A percentile compares a stretch with the other conserved stretches of the same genome.
Conservation (phyloP, 2,329 filamentous ascomycete genomes). For the Penicillium oxalicum region DNA sequence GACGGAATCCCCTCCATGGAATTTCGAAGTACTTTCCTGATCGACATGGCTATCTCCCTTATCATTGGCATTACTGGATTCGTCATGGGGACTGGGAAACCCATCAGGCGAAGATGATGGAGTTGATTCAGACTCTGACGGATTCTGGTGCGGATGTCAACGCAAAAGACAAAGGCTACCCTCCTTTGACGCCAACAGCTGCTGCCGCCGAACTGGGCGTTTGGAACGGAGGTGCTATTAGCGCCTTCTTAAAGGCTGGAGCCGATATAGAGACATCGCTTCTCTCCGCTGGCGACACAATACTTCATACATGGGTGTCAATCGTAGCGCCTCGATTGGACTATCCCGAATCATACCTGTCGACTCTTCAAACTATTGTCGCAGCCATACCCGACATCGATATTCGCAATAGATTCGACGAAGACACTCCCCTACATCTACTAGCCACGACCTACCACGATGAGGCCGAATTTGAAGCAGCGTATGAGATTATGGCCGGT, state of each 20-base stretch:
- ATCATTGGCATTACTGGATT: constrained; percentile 29
- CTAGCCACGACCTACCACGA: constrained; percentile 17
- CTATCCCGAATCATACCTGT: constrained; percentile 20
- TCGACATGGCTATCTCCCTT: constrained; percentile 20
- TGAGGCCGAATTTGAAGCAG: constrained; percentile 21
- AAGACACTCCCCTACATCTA: constrained; percentile 21
- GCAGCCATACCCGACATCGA: constrained; percentile 13
- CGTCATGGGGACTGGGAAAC: constrained; percentile 23
- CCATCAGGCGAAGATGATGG: constrained; percentile 14
- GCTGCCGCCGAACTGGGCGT: constrained; percentile 19
- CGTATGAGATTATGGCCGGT: constrained; percentile 17
- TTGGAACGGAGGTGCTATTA: constrained; percentile 21
- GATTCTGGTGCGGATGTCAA: background rate
- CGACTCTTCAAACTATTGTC: constrained; percentile 14
- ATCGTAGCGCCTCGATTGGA: constrained; percentile 17
- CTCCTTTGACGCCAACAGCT: constrained; percentile 17
- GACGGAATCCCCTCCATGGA: constrained; percentile 21
- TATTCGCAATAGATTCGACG: constrained; percentile 12
- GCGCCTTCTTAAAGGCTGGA: constrained; percentile 16
- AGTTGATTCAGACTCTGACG: background rate
- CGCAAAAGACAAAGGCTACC: constrained; percentile 8
- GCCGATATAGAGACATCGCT: constrained; percentile 15
- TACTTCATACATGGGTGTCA: constrained; percentile 22
- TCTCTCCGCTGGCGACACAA: constrained; percentile 14
- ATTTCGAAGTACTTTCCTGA: constrained; percentile 20